These are phyloP conservation scores for Flueggea neowawraea DNA, from an alignment of 441 rosid genomes.

Conservation along the genomic window DNA sequence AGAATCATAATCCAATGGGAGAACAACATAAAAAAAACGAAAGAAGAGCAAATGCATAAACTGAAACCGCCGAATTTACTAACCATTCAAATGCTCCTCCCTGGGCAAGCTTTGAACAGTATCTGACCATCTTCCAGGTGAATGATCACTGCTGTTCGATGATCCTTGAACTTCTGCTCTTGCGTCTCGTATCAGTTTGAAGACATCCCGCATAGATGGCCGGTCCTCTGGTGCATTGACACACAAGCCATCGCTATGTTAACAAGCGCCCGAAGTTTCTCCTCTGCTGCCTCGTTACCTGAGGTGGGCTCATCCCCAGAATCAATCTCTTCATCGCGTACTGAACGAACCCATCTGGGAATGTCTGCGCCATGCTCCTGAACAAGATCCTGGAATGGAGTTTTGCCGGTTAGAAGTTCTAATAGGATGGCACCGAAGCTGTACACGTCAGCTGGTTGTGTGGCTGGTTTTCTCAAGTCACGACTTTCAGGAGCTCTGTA, in stretches of 20 bases:
- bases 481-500: constrained; percentile 78
- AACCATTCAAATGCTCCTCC: constrained; percentile 55
- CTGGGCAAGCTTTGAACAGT: constrained; percentile 83
- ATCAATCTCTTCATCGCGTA: constrained; percentile 82
- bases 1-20: too few relatives aligned
- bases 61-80: constrained; percentile 7
- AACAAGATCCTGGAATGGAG: constrained; percentile 87
- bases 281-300: constrained; percentile 76
- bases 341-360: constrained; percentile 80
- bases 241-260: constrained; percentile 74
- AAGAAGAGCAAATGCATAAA: too few relatives aligned
- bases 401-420: constrained; percentile 88
- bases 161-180: constrained; percentile 80
- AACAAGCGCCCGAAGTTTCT: constrained; percentile 75
- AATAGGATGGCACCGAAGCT: constrained; percentile 87
- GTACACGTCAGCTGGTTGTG: constrained; percentile 85
- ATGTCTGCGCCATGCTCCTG: constrained; percentile 84
- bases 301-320: constrained; percentile 80
- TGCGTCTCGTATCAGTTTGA: constrained; percentile 79
- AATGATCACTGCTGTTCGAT: constrained; percentile 82
- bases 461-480: constrained; percentile 48
- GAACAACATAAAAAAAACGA: constrained; percentile 9
- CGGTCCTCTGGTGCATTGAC: constrained; percentile 58
- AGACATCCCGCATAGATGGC: constrained; percentile 74
- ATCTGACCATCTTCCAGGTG: constrained; percentile 92